Evolutionary conservation across 2,329 filamentous ascomycete genomes (phyloP), one percentile per base, ranked within the genome.

Genomic region (Calonectria fujianensis): DNA sequence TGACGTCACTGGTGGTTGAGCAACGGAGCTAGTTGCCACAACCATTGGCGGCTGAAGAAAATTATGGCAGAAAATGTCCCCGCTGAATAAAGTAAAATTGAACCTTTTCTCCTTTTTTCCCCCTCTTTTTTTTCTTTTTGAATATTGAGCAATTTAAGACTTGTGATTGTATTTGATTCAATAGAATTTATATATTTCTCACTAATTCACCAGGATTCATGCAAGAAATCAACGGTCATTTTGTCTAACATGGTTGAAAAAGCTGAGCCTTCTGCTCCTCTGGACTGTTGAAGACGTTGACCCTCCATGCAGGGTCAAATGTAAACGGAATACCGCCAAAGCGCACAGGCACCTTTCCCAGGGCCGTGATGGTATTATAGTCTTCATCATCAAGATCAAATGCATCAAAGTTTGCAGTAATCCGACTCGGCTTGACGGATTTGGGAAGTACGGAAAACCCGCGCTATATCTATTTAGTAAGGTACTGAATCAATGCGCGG

Each of bases 221-320:
- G 24, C 24, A 24, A 24, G 24, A 24, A 24, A 24, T 24, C 24
- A 2, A 24, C 24, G 24, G 24, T 24, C 24, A 24, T 32, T 6
- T 32, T 9, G 31, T 9, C 13, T 32, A 29, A 18, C 52, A 18
- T 35, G 54, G 31, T 32, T 1, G 14, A 14, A 63, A 27, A n/a
- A 41, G 35, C 8, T 24, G n/a, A 29, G 37, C 57, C 13, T 39
- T 68, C n/a, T 76, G 61, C 70, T 77, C n/a, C 59, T 74, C 9
- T 68, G 75, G 24, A 9, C n/a, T 41, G 9, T 63, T 41, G 4
- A 63, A 63, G 2, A 63, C 35, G 37, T 63, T 63, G 13, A 63
- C 57, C 14, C 6, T 41, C 35, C 57, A 63, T 27, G 57, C 32
- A 18, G 57, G 57, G n/a, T 63, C 35, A 11, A 63, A 63, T 13